A percentile compares a stretch with the other conserved stretches of the same genome.
These are phyloP conservation scores for Xylariomycetidae sp. DNA, from an alignment of 2,329 filamentous ascomycete species.

Conservation along the genomic window DNA sequence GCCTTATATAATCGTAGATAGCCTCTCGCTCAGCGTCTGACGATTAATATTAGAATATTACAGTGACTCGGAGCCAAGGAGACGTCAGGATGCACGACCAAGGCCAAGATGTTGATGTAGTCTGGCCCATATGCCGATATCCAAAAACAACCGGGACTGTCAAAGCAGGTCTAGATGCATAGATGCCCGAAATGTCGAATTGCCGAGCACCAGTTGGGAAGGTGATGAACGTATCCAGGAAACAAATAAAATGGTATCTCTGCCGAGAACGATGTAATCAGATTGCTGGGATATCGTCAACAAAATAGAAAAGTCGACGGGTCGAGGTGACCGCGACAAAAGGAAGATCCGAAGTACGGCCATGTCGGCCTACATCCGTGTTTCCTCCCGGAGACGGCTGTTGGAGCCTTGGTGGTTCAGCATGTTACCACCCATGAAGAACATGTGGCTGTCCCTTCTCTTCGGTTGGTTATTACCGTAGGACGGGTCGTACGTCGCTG, in stretches of 20 bases:
- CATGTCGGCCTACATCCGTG: slow-evolving; percentile 32
- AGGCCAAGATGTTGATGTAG: too few relatives aligned
- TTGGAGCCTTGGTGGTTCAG: slow-evolving; percentile 45
- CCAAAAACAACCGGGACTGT: too few relatives aligned
- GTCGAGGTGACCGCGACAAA: neutral
- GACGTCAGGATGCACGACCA: too few relatives aligned
- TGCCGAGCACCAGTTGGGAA: too few relatives aligned
- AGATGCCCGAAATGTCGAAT: too few relatives aligned
- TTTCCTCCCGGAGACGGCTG: slow-evolving; percentile 50
- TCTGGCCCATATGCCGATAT: too few relatives aligned
- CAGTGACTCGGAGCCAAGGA: too few relatives aligned
- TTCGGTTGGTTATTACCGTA: slow-evolving; percentile 35
- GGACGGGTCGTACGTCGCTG: slow-evolving; percentile 30
- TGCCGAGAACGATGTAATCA: neutral
- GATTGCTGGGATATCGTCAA: slow-evolving; percentile 3
- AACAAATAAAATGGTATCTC: slow-evolving; percentile 3
- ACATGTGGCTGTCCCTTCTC: slow-evolving; percentile 56
- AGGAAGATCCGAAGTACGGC: slow-evolving; percentile 2
- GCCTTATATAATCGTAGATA: too few relatives aligned
- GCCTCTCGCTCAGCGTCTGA: too few relatives aligned
- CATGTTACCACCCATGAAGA: slow-evolving; percentile 41
- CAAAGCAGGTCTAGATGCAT: too few relatives aligned
- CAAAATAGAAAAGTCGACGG: slow-evolving; percentile 7
- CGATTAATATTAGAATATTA: too few relatives aligned
- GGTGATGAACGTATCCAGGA: too few relatives aligned